Evolutionary conservation across 2,329 filamentous ascomycete species (phyloP).

Genomic region (Monosporascus sp.): DNA sequence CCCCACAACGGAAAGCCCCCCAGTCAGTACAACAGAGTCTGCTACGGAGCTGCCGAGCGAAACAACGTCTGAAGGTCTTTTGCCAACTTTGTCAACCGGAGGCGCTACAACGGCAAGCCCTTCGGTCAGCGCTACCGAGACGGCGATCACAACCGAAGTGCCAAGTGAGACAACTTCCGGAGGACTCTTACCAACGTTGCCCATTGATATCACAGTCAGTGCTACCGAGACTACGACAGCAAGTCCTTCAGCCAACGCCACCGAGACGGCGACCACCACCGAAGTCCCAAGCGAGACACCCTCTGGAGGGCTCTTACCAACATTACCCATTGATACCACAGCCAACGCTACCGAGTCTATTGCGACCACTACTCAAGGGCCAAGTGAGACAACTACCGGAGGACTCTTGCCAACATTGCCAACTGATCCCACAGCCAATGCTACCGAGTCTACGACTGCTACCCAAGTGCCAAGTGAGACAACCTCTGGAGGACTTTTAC

Average conservation of each 20-base stretch:
- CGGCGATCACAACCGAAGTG: too few relatives aligned
- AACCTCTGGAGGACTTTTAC: background rate
- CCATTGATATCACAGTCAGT: too few relatives aligned
- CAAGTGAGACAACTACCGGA: background rate
- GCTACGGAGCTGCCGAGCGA: too few relatives aligned
- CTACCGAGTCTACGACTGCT: background rate
- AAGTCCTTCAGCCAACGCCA: background rate
- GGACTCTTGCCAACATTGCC: background rate
- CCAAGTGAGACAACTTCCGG: too few relatives aligned
- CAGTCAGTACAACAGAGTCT: too few relatives aligned
- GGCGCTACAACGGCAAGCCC: too few relatives aligned
- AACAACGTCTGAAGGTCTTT: too few relatives aligned
- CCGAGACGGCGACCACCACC: background rate
- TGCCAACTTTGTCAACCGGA: too few relatives aligned
- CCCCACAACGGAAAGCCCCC: too few relatives aligned
- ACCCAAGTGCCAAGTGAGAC: background rate
- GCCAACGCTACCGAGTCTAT: background rate
- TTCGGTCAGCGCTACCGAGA: too few relatives aligned
- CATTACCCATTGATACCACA: background rate
- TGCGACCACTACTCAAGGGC: background rate
- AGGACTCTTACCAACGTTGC: too few relatives aligned
- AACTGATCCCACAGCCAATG: constrained; percentile 1
- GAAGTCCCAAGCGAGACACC: background rate
- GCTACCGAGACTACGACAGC: too few relatives aligned
- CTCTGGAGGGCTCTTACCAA: background rate